phyloP scores from a whole-genome alignment of 768 basidiomycete species.

The Baorangia bicolor region DNA sequence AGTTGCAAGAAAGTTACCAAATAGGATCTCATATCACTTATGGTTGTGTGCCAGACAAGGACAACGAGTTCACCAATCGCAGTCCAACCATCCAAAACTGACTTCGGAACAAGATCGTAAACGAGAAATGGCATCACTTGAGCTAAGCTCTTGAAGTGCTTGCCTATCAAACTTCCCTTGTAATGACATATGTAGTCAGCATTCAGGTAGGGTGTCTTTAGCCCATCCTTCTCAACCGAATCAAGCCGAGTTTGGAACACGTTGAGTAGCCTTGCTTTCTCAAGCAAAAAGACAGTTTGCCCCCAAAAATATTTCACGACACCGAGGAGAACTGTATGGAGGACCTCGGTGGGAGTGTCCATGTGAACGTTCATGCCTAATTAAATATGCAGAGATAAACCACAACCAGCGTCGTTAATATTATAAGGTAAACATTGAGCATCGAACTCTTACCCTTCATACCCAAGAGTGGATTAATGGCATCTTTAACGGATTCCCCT shows the following conservation, averaged over 20 bases:
- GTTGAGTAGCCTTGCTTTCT: slow-evolving; percentile 17
- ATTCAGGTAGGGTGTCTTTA: slow-evolving; percentile 26
- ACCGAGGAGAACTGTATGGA: slow-evolving; percentile 35
- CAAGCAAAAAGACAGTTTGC: slow-evolving; percentile 18
- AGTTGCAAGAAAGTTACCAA: no score
- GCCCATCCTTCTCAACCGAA: slow-evolving; percentile 21
- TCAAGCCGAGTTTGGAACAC: slow-evolving; percentile 26
- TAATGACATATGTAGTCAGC: slow-evolving; percentile 35
- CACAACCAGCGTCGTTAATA: no score
- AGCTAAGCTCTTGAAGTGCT: slow-evolving; percentile 31
- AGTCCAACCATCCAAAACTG: slow-evolving; percentile 32
- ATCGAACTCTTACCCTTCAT: no score
- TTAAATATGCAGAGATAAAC: no score
- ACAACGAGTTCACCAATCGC: slow-evolving; percentile 38
- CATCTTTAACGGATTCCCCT: no score
- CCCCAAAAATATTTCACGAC: slow-evolving; percentile 36
- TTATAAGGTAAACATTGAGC: no score
- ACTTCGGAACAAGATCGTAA: slow-evolving; percentile 29
- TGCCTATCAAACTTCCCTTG: slow-evolving; percentile 31
- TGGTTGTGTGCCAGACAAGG: slow-evolving; percentile 40
- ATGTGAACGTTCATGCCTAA: slow-evolving; percentile 26
- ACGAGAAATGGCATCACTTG: slow-evolving; percentile 32
- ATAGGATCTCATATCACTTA: no score
- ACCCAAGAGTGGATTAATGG: no score
- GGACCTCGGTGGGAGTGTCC: slow-evolving; percentile 35